Evolutionary conservation across 1,139 yeast genomes (phyloP), one percentile per base, ranked within the genome.

Genomic region (Yamadazyma kanchanaburiensis): DNA sequence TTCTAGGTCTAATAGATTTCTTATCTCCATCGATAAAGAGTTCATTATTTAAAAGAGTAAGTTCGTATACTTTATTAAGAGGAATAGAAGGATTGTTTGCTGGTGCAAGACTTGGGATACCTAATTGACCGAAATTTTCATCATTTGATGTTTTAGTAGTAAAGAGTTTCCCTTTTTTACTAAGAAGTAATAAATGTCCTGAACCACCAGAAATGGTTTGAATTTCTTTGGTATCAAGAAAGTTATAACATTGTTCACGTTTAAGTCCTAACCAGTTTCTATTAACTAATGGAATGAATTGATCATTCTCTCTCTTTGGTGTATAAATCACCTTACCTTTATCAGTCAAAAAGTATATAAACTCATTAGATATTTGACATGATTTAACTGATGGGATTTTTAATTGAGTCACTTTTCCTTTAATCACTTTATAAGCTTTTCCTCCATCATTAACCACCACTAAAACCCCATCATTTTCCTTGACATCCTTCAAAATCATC

Each of bases 71-170:
- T 22, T 43, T 35, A 35, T 64, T 56, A 8, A 42, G 16, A 3
- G 66, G 60, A 10, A 60, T 43, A 5, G 35, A 30, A 6, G 41
- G 32, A 4, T 37, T 35, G 5, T 34, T 77, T 44, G 76, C 78
- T 34, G 86, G 89, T 1, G 95, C 78, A 43, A 65, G 73, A 10
- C 62, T 55, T 0, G 95, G 94, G 13, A 85, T 54, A 10, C 97
- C 97, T 55, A 71, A 85, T 57, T 89, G 97, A 5, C 96, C 97
- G 42, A 23, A 81, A 70, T 56, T 73, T 20, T 15, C 48, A 41
- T 31, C 46, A 14, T 51, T 41, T 0, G 80, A 78, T 0, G 94
- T 74, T 10, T 84, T 70, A 6, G 79, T 68, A 1, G 85, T 65
- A 43, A 70, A 83, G 0, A 85, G 77, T 23, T 77, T 66, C 0